Conservation (phyloP, 129 eudicot species). For the Flaveria bidentis region DNA sequence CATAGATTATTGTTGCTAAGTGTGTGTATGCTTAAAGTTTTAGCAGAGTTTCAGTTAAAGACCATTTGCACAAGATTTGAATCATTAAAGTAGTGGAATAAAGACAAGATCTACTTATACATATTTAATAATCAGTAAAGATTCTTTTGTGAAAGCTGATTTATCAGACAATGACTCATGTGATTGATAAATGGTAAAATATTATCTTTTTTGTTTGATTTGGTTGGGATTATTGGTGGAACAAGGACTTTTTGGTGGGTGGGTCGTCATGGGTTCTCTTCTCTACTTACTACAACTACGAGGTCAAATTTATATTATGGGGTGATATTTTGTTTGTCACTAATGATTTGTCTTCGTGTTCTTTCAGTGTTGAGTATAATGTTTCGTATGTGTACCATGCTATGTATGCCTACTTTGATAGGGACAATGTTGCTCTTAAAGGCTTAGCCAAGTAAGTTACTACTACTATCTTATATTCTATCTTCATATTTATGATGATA, state of each 20-base stretch:
- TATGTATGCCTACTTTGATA: conserved; percentile 87
- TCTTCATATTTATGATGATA: too few species aligned
- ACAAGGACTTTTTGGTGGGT: too few species aligned
- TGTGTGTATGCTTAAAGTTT: conserved; percentile 16
- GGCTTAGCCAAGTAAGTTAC: conserved; percentile 83
- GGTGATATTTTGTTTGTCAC: conserved; percentile 4
- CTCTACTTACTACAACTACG: too few species aligned
- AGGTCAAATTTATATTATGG: too few species aligned
- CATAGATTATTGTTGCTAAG: background rate
- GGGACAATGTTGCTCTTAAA: conserved; percentile 92
- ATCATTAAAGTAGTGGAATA: background rate
- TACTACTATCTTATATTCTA: background rate
- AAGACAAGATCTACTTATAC: conserved; percentile 5
- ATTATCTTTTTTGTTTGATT: background rate
- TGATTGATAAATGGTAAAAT: background rate
- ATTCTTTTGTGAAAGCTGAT: background rate
- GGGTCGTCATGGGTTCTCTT: too few species aligned
- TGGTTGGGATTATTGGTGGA: background rate
- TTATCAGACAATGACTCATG: background rate
- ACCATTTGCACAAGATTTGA: background rate
- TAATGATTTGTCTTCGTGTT: conserved; percentile 9
- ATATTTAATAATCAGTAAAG: background rate
- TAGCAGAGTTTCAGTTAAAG: background rate
- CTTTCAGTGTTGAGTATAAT: conserved; percentile 81
- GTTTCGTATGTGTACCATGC: conserved; percentile 94